These are phyloP conservation scores for Rhizopus arrhizus DNA, from an alignment of 371 early-diverging fungal genomes.

Conservation along the genomic window DNA sequence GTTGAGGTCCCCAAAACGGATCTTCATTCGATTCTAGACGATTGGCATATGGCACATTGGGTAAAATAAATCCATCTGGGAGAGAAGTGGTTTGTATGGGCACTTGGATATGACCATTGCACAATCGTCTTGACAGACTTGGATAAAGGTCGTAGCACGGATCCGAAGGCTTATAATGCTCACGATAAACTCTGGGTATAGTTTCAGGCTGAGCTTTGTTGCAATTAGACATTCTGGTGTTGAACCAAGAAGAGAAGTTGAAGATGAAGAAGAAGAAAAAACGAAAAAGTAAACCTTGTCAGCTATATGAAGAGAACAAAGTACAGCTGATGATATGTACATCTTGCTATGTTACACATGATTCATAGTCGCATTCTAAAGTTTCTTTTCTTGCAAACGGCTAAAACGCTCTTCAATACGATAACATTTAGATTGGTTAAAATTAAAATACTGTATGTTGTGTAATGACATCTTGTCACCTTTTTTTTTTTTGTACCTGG, in stretches of 20 bases:
- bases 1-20: slow-evolving; percentile 13
- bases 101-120: slow-evolving; percentile 38
- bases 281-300: slow-evolving; percentile 5
- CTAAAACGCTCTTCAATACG: no score
- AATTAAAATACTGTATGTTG: no score
- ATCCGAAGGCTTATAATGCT: slow-evolving; percentile 34
- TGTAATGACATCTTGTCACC: no score
- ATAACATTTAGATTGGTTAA: no score
- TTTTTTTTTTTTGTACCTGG: no score
- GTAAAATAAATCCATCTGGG: slow-evolving; percentile 29
- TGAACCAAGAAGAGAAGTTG: slow-evolving; percentile 19
- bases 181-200: slow-evolving; percentile 43
- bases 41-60: slow-evolving; percentile 18
- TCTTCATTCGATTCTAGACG: slow-evolving; percentile 13
- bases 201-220: slow-evolving; percentile 35
- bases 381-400: no score
- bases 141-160: slow-evolving; percentile 51
- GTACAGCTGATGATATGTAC: no score
- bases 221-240: slow-evolving; percentile 27
- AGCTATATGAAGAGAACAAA: no score
- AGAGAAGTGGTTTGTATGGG: slow-evolving; percentile 16
- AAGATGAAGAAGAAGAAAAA: slow-evolving; percentile 3
- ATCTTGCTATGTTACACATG: not conserved
- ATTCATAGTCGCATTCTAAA: no score
- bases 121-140: slow-evolving; percentile 35